Conservation (phyloP, 345 rosid species). For the Salix dunnii region DNA sequence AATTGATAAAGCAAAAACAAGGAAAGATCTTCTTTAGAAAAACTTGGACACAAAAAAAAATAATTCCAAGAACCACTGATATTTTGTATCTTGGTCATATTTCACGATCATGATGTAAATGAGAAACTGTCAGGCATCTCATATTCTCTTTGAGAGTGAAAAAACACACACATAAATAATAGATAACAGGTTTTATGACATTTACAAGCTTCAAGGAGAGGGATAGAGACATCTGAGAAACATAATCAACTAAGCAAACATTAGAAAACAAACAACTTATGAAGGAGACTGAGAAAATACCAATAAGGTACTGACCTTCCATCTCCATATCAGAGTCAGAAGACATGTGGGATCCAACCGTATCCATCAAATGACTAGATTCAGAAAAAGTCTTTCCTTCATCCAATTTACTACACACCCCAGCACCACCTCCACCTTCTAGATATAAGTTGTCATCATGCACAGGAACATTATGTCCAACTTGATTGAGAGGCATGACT, state of each 20-base stretch:
- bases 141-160: not conserved
- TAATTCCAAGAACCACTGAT: not conserved
- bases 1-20: not conserved
- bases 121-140: not conserved
- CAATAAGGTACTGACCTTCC: slow-evolving; percentile 55
- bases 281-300: not conserved
- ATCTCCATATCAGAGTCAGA: slow-evolving; percentile 80
- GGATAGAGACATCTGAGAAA: not conserved
- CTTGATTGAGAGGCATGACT: not conserved
- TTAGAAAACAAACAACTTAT: not conserved
- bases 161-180: too few relatives aligned
- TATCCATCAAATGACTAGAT: slow-evolving; percentile 6
- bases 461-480: not conserved
- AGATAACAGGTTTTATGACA: not conserved
- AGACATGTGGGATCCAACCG: slow-evolving; percentile 25
- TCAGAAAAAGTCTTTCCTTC: not conserved
- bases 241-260: not conserved
- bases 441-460: not conserved
- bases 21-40: not conserved
- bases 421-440: not conserved
- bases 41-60: not conserved
- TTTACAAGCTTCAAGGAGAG: not conserved
- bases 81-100: not conserved
- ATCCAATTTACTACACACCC: slow-evolving; percentile 6
- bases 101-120: not conserved